These are phyloP conservation scores for Exobasidium rhododendri DNA, from an alignment of 1,284 basidiomycete species.

Conservation along the genomic window DNA sequence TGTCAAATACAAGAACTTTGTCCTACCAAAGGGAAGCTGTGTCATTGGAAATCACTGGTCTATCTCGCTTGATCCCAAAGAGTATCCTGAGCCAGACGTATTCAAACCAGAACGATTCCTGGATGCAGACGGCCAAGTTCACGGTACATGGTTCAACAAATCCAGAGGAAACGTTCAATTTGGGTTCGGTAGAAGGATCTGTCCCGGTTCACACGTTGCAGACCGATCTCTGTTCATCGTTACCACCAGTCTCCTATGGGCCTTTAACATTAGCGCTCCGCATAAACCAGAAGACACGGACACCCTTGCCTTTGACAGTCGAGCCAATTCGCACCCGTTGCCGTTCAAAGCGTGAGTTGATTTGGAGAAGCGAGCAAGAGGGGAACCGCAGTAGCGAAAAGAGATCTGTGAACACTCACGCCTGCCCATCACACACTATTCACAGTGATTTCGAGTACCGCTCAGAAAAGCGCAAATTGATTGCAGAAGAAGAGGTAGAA, in stretches of 20 bases:
- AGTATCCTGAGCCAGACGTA: conserved; percentile 29
- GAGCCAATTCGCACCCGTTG: conserved; percentile 27
- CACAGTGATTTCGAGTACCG: background rate
- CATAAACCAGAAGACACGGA: conserved; percentile 17
- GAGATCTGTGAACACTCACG: too few relatives aligned
- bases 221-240: conserved; percentile 54
- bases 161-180: conserved; percentile 37
- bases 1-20: conserved; percentile 46
- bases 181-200: conserved; percentile 51
- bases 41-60: conserved; percentile 52
- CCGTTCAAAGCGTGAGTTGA: conserved; percentile 19
- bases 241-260: conserved; percentile 53
- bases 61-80: conserved; percentile 35
- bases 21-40: conserved; percentile 51
- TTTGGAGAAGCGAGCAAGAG: background rate
- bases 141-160: conserved; percentile 27
- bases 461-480: background rate
- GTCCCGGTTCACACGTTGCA: conserved; percentile 56
- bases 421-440: too few relatives aligned
- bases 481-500: conserved; percentile 1
- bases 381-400: too few relatives aligned
- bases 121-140: conserved; percentile 15
- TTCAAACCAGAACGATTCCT: conserved; percentile 36
- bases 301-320: conserved; percentile 26
- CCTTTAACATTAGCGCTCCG: conserved; percentile 40